A percentile compares a stretch with the other conserved stretches of the same genome.
Evolutionary conservation across 441 rosid species (phyloP).

Genomic region (Adansonia madagascariensis): DNA sequence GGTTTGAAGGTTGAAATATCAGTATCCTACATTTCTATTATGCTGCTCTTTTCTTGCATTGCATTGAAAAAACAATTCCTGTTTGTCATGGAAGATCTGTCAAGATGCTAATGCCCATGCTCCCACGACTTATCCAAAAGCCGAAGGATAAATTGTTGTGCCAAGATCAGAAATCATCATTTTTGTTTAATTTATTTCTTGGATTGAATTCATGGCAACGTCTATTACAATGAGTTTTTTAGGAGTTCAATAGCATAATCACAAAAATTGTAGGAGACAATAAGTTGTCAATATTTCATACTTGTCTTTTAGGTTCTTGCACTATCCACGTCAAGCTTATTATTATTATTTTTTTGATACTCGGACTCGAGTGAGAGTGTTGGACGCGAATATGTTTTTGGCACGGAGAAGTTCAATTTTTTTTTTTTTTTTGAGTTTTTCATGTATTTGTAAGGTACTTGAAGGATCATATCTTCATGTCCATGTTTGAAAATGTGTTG

Average conservation of each 20-base stretch:
- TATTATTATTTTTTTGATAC: too few species aligned
- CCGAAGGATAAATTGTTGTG: not conserved
- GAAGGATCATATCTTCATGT: too few species aligned
- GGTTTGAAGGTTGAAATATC: not conserved
- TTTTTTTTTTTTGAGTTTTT: too few species aligned
- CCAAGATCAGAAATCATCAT: not conserved
- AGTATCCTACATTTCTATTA: not conserved
- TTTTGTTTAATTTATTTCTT: conserved; percentile 2
- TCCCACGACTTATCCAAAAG: not conserved
- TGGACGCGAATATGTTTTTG: too few species aligned
- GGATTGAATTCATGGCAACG: not conserved
- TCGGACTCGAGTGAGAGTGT: too few species aligned
- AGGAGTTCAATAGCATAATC: too few species aligned
- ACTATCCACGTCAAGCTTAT: too few species aligned
- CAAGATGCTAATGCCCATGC: not conserved
- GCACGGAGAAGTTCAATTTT: too few species aligned
- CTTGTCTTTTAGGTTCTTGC: not conserved
- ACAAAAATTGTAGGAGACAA: not conserved
- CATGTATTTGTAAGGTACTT: too few species aligned
- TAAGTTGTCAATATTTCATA: not conserved
- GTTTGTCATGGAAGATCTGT: not conserved
- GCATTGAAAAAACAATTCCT: not conserved
- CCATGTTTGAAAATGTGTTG: too few species aligned
- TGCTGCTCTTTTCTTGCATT: not conserved
- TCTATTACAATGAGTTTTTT: not conserved